A percentile compares a stretch with the other conserved stretches of the same genome.
These are phyloP conservation scores for Rutstroemia sp. DNA, from an alignment of 2,329 filamentous ascomycete species.

Conservation along the genomic window DNA sequence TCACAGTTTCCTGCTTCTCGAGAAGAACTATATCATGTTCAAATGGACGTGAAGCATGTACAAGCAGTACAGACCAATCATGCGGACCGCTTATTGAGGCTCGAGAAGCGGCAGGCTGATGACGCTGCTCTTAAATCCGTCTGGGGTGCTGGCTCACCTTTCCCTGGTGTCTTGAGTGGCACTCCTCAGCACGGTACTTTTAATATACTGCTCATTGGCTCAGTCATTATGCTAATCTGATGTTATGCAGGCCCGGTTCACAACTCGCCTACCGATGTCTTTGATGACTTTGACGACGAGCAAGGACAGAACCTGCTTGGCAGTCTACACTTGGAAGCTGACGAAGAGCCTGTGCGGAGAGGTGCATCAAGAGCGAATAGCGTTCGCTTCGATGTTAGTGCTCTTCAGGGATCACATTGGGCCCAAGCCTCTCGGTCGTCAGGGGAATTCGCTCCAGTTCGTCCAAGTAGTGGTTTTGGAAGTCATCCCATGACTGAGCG, in stretches of 20 bases:
- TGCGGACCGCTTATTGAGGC: constrained; percentile 51
- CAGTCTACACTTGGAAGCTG: constrained; percentile 76
- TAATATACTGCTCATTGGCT: background rate
- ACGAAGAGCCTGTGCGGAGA: constrained; percentile 77
- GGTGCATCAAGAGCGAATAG: constrained; percentile 93
- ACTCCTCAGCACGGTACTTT: constrained; percentile 78
- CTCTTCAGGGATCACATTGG: constrained; percentile 81
- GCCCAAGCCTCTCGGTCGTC: constrained; percentile 76
- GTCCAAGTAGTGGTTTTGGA: constrained; percentile 74
- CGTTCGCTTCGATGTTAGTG: constrained; percentile 94
- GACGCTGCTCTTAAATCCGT: constrained; percentile 71
- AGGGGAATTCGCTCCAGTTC: constrained; percentile 69
- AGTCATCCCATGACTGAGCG: constrained; percentile 80
- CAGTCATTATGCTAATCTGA: constrained; percentile 17
- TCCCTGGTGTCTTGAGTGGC: constrained; percentile 75
- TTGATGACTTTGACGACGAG: constrained; percentile 80
- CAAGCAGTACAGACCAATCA: constrained; percentile 56
- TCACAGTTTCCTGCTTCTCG: constrained; percentile 50
- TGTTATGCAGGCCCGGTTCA: constrained; percentile 62
- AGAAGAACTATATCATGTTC: constrained; percentile 60
- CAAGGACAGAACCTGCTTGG: constrained; percentile 73
- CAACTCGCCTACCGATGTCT: constrained; percentile 74
- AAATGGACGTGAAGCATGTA: constrained; percentile 64
- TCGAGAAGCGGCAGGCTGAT: constrained; percentile 62
- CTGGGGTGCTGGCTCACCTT: constrained; percentile 87